Conservation (phyloP, 2,329 filamentous ascomycete species). For the Pseudogymnoascus sp. region DNA sequence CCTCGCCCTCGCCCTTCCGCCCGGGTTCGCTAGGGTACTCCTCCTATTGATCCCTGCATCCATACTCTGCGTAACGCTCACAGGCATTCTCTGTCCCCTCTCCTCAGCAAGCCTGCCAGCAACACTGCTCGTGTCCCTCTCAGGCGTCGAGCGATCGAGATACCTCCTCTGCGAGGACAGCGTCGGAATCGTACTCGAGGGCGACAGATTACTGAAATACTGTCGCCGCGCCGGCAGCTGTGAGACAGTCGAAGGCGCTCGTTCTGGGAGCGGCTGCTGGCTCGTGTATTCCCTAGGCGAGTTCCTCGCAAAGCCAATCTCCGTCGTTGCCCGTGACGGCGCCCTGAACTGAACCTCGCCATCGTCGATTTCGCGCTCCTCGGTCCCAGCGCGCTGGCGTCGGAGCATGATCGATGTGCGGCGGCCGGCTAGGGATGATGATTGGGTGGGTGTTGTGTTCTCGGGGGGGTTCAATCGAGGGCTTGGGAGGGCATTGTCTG, state of each 20-base stretch:
- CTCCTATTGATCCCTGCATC: conserved; percentile 8
- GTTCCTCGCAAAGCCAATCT: conserved; percentile 35
- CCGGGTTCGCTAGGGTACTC: background rate
- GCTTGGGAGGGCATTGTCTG: conserved; percentile 27
- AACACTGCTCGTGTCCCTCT: conserved; percentile 32
- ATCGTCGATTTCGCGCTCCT: conserved; percentile 33
- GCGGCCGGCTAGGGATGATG: conserved; percentile 44
- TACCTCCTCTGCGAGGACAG: conserved; percentile 37
- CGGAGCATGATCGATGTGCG: conserved; percentile 47
- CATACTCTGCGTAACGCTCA: conserved; percentile 28
- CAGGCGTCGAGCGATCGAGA: conserved; percentile 37
- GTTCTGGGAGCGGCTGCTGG: conserved; percentile 30
- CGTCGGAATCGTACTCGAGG: conserved; percentile 32
- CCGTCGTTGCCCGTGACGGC: conserved; percentile 51
- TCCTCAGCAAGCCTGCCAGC: conserved; percentile 35
- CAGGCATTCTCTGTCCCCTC: conserved; percentile 37
- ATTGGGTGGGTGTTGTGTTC: conserved; percentile 30
- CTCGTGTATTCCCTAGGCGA: conserved; percentile 34
- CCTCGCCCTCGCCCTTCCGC: background rate
- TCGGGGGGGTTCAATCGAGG: conserved; percentile 24
- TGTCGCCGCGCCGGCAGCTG: conserved; percentile 48
- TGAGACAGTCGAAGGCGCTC: conserved; percentile 30
- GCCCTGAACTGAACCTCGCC: conserved; percentile 44
- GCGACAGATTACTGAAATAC: conserved; percentile 37
- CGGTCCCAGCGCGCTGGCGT: conserved; percentile 23